Evolutionary conservation across 441 rosid genomes (phyloP), one percentile per base, ranked within the genome.

Genomic region (Adansonia madagascariensis): DNA sequence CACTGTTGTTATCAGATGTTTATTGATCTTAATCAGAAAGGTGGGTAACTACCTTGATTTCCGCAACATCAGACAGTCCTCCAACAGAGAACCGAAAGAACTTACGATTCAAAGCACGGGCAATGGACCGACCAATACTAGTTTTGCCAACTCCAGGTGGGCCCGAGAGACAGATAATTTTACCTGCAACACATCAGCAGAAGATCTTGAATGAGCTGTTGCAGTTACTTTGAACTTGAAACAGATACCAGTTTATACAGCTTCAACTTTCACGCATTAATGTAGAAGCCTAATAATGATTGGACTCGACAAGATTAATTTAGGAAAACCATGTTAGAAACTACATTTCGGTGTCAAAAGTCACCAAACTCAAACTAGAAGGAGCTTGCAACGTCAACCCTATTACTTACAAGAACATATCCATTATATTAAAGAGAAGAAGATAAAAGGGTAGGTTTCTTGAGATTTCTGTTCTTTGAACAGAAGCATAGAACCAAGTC

Each of bases 121-220:
- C 98, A 84, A 96, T 90, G 44, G 99, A 96, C 31, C 97, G 94
- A 10, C 96, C 99, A 76, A 96, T 92, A 83, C 98, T 94, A 63
- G 99, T 96, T 89, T 94, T 96, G 12, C 99, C 99, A 62, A 96
- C 99, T 77, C 99, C 99, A 47, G 99, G 98, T 41, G 99, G 98
- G 1, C 98, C 99, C 22, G 97, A 91, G 67, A 96, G 92, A 86
- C 99, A 94, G 65, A 96, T 92, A 81, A 96, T 92, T 86, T 94
- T 94, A 68, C 99, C 99, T 96, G 94, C 39, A 55, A 80, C 31
- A 11, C 59, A 74, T 69, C 61, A 68, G 41, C 31, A 81, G 57
- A 35, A 82, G 49, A 76, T 73, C 22, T 78, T 68, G 67, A 73
- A 81, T 68, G 49, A 71, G 1, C 31, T 49, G 31, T 49, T 65